phyloP scores from a whole-genome alignment of 1,139 yeast species.

The Saccharomycopsis phalli region DNA sequence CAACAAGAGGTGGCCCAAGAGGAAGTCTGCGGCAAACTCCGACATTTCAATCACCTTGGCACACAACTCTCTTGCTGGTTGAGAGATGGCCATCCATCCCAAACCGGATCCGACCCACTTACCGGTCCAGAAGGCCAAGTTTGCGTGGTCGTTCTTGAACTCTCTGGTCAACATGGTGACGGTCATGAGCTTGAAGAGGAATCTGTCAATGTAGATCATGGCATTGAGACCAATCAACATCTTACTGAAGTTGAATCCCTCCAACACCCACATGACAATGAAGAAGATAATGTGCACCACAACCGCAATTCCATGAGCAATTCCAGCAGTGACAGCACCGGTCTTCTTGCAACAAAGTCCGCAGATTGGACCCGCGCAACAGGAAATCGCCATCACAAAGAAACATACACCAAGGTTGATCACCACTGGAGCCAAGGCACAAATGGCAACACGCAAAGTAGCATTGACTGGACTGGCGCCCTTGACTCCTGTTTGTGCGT shows the following conservation, averaged over 20 bases:
- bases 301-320: conserved; percentile 94
- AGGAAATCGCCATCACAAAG: conserved; percentile 68
- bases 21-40: conserved; percentile 94
- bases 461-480: conserved; percentile 61
- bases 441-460: conserved; percentile 71
- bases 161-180: conserved; percentile 82
- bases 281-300: conserved; percentile 76
- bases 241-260: conserved; percentile 82
- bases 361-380: conserved; percentile 95
- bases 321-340: conserved; percentile 93
- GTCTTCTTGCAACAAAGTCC: conserved; percentile 97
- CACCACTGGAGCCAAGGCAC: conserved; percentile 87
- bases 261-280: conserved; percentile 95
- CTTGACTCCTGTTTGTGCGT: conserved; percentile 93
- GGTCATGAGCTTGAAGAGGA: conserved; percentile 79
- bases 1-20: conserved; percentile 80
- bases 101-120: conserved; percentile 95
- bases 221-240: conserved; percentile 83
- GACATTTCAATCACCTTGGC: conserved; percentile 93
- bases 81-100: conserved; percentile 95
- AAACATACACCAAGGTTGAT: conserved; percentile 81
- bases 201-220: conserved; percentile 80
- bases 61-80: conserved; percentile 91
- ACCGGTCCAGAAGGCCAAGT: conserved; percentile 99
- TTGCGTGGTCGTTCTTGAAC: conserved; percentile 93